Base-by-base conservation (phyloP, 2,329 filamentous ascomycete genomes). In the Dendrostoma leiphaemia region DNA sequence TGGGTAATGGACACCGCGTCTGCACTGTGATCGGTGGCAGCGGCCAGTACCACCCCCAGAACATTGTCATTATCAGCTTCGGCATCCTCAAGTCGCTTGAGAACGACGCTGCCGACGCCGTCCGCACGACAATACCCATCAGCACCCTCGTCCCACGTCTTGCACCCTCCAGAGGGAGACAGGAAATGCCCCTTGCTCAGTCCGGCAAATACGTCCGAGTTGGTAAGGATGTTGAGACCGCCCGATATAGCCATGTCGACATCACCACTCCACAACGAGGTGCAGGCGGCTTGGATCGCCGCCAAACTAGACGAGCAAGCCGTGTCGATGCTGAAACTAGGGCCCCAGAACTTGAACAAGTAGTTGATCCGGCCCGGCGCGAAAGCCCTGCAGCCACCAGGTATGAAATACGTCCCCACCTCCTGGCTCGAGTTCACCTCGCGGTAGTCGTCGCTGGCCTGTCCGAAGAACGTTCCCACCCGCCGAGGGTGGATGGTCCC, bases 401-500 rank as follows among this genome's bases (percentile, higher is more conserved):
- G 75, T 43, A 82, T 78, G 60, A 67, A 80, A 61, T 83, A 81
- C 0, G 77, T 81, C 51, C 76, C 75, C 12, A 82, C 72, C 13
- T 89, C 83, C 64, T 91, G 84, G 0, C 82, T 81, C 12, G 82
- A 83, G 64, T 91, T 91, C 56, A 88, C 81, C 65, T 91, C 88
- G 73, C 85, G 79, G 81, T 85, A 91, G 64, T 91, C 88, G 58
- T 91, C 86, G 46, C 85, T 89, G 2, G 88, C 88, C 64, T 88
- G 84, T 24, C 88, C 88, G 57, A 89, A 91, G 64, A 89, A 91
- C 0, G 84, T 86, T 34, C 88, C 88, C 31, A 90, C 83, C 0
- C 75, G 68, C 17, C 48, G 31, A 9, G 26, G 32, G 6, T 43
- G 21, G 41, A 83, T 86, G 0, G 84, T 85, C 0, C 83, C 81